Conservation (phyloP, 495 filamentous ascomycete genomes). For the Penicillium macrosclerotiorum region DNA sequence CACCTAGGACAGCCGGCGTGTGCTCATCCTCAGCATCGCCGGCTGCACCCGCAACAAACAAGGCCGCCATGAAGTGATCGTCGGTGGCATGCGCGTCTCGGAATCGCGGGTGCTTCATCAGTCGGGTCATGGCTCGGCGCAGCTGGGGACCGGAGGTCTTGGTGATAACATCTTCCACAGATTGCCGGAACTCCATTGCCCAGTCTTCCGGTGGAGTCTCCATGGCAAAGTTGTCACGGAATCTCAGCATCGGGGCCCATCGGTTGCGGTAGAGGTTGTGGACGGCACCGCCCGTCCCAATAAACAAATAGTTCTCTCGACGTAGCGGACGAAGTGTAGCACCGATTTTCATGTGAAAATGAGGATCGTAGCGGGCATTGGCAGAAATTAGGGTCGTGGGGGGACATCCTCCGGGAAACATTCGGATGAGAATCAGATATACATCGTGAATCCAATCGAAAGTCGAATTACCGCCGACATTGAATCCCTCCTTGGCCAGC, state of each 20-base stretch:
- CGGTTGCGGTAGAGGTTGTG: conserved; percentile 63
- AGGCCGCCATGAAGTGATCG: conserved; percentile 60
- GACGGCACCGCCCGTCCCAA: conserved; percentile 61
- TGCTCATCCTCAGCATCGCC: conserved; percentile 50
- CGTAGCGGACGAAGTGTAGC: conserved; percentile 50
- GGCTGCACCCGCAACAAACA: conserved; percentile 56
- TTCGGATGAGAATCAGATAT: conserved; percentile 60
- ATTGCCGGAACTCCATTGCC: conserved; percentile 60
- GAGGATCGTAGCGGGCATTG: conserved; percentile 60
- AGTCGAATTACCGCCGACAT: conserved; percentile 40
- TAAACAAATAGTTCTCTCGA: conserved; percentile 49
- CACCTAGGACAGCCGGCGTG: conserved; percentile 38
- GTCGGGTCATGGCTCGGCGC: conserved; percentile 45
- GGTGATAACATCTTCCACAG: conserved; percentile 52
- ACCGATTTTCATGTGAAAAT: conserved; percentile 58
- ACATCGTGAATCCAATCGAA: conserved; percentile 69
- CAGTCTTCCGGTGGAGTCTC: conserved; percentile 52
- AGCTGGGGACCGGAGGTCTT: conserved; percentile 48
- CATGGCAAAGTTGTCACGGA: conserved; percentile 60
- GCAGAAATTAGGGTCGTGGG: conserved; percentile 57
- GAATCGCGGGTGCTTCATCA: conserved; percentile 62
- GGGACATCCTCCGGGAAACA: conserved; percentile 57
- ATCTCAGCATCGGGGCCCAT: conserved; percentile 58
- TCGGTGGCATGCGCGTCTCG: conserved; percentile 63
- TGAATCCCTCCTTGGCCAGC: conserved; percentile 48